Evolutionary conservation across 2,329 filamentous ascomycete species (phyloP).

Genomic region (Thyridium curvatum): DNA sequence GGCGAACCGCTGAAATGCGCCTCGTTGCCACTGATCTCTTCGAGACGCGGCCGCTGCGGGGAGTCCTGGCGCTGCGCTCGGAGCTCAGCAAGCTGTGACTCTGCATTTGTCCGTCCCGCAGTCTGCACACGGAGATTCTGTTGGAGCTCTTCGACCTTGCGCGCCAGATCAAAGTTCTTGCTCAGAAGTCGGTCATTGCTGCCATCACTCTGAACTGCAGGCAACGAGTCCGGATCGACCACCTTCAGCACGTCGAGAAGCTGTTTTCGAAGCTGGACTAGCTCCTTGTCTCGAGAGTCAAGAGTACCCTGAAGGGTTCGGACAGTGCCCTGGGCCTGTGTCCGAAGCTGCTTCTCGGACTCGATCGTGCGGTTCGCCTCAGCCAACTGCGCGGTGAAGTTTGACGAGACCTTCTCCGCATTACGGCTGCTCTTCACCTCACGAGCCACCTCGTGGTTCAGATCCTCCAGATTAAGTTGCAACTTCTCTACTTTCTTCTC

Average conservation of each 20-base stretch:
- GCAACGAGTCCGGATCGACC: conserved; percentile 69
- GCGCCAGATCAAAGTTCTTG: conserved; percentile 76
- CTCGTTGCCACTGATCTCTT: conserved; percentile 84
- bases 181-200: conserved; percentile 58
- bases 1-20: conserved; percentile 69
- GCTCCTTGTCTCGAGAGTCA: conserved; percentile 73
- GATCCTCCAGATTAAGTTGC: conserved; percentile 78
- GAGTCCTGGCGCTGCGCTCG: conserved; percentile 67
- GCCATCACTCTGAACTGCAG: conserved; percentile 54
- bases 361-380: conserved; percentile 87
- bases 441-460: conserved; percentile 84
- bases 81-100: conserved; percentile 73
- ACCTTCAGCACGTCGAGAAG: conserved; percentile 78
- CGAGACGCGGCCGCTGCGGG: conserved; percentile 67
- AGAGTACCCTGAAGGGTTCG: conserved; percentile 74
- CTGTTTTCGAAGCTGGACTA: conserved; percentile 73
- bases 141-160: conserved; percentile 83
- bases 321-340: conserved; percentile 79
- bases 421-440: conserved; percentile 87
- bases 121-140: conserved; percentile 79
- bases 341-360: conserved; percentile 78
- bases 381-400: conserved; percentile 73
- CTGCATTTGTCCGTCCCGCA: conserved; percentile 74
- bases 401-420: conserved; percentile 82
- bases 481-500: conserved; percentile 96